Conservation (phyloP, 345 rosid genomes). For the Eucalyptus erythrocorys region DNA sequence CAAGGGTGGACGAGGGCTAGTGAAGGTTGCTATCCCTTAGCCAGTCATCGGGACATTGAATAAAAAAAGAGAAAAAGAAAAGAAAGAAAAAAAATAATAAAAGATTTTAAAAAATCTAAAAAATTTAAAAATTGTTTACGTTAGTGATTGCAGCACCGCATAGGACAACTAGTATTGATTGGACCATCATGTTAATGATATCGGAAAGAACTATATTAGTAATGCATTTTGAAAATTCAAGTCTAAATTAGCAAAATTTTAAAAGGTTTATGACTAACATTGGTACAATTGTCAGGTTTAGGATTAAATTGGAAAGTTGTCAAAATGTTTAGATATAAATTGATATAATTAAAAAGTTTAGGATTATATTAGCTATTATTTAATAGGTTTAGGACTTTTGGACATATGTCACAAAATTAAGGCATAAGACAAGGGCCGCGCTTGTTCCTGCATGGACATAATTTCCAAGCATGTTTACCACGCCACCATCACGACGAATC, state of each 20-base stretch:
- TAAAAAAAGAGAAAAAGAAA: rapidly evolving
- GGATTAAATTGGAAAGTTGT: background rate
- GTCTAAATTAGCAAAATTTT: background rate
- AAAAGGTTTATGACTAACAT: too few species aligned
- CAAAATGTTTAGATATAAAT: too few species aligned
- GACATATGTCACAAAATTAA: background rate
- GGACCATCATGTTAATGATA: background rate
- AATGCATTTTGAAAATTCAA: too few species aligned
- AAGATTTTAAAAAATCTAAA: too few species aligned
- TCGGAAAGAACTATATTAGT: too few species aligned
- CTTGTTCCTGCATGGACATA: background rate
- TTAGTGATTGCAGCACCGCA: rapidly evolving
- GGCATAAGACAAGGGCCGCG: background rate
- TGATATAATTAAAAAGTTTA: too few species aligned
- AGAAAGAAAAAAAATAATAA: background rate
- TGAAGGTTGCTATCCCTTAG: background rate
- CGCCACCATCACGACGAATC: background rate
- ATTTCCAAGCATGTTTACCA: background rate
- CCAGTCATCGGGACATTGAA: rapidly evolving
- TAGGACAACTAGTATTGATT: rapidly evolving
- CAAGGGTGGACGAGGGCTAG: rapidly evolving
- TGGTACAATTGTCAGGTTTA: too few species aligned
- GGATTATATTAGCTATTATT: rapidly evolving
- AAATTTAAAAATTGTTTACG: too few species aligned
- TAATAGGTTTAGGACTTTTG: rapidly evolving